Percentiles rank a stretch among this genome's conserved stretches.
Conservation (phyloP, 768 basidiomycete species). For the Russula abietina region DNA sequence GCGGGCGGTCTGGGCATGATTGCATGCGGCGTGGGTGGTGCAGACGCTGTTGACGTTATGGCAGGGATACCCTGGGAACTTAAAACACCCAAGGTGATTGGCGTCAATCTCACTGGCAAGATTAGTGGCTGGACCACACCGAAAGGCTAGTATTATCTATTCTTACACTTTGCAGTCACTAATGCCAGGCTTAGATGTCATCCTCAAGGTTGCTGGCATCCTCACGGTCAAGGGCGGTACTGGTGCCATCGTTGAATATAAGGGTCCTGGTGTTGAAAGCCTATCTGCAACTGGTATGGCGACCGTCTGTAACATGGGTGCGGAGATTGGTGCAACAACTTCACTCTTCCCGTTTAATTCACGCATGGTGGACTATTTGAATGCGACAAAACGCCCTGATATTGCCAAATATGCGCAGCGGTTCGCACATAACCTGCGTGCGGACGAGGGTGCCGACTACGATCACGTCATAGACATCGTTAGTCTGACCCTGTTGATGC, state of each 20-base stretch:
- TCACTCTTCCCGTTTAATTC: conserved; percentile 98
- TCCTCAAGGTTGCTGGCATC: conserved; percentile 97
- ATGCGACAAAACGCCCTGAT: conserved; percentile 86
- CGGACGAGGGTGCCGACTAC: conserved; percentile 87
- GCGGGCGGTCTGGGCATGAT: conserved; percentile 99
- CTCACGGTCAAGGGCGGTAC: conserved; percentile 99
- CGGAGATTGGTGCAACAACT: conserved; percentile 98
- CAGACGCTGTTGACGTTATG: conserved; percentile 99
- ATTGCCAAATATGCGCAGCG: conserved; percentile 85
- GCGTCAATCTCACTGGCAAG: conserved; percentile 93
- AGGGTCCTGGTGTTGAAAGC: conserved; percentile 89
- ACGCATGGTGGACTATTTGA: conserved; percentile 89
- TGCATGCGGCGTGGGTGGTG: conserved; percentile 98
- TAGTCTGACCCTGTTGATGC: conserved; percentile 29
- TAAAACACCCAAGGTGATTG: conserved; percentile 98
- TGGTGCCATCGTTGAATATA: conserved; percentile 97
- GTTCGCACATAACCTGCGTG: conserved; percentile 85
- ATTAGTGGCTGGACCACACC: conserved; percentile 96
- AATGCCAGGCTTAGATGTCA: conserved; percentile 61
- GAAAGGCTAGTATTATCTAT: conserved; percentile 57
- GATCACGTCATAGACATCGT: conserved; percentile 92
- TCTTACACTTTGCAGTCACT: neutral
- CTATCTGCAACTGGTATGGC: conserved; percentile 99
- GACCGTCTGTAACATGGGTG: conserved; percentile 99
- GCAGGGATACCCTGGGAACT: conserved; percentile 97